Base-by-base conservation (phyloP, 495 filamentous ascomycete genomes). In the Lepraria neglecta region DNA sequence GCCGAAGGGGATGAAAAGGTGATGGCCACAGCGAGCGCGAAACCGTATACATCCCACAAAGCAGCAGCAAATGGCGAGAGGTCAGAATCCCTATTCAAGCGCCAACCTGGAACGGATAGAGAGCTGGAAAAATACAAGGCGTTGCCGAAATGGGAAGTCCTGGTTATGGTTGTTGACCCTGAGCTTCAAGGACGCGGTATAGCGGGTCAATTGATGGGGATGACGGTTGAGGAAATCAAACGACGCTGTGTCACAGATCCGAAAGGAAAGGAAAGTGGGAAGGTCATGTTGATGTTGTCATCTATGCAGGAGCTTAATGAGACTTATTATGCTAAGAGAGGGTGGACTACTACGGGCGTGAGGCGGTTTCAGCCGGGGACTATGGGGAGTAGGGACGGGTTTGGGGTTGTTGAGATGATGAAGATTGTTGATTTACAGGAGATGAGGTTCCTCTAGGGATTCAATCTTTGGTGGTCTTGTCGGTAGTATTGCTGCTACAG, bases 231-330 rank as follows among this genome's bases (percentile, higher is more conserved):
- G 3, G 63, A 65, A 15, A 52, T 65, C 24, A 57, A 58, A 30
- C 6, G 24, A 7, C 58, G 63, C 5, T 38, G 14, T 42, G 17
- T 14, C 6, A 5, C 27, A 6, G 27, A 30, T 21, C 1, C 4
- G 17, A 10, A 33, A 27, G 17, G n/a, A 7, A 4, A 1, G 3
- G 56, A 19, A 38, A 33, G 24, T 6, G 19, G 9, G 48, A 30
- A 53, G 58, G 38, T n/a, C 11, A 59, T 58, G 47, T 6, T 64
- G 3, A 43, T 46, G 56, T n/a, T 64, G 28, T 52, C 24, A 17
- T 68, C 63, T 1, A 50, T 65, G 40, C 46, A 55, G 31, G 65
- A 64, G 42, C 11, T 65, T 0, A 67, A 62, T 21, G 65, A 67
- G 43, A 11, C 10, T 1, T 67, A 55, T 17, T 67, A 64, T 43